A percentile compares a stretch with the other conserved stretches of the same genome.
Evolutionary conservation across 2,329 filamentous ascomycete species (phyloP).

Genomic region (Sporothrix phasma): DNA sequence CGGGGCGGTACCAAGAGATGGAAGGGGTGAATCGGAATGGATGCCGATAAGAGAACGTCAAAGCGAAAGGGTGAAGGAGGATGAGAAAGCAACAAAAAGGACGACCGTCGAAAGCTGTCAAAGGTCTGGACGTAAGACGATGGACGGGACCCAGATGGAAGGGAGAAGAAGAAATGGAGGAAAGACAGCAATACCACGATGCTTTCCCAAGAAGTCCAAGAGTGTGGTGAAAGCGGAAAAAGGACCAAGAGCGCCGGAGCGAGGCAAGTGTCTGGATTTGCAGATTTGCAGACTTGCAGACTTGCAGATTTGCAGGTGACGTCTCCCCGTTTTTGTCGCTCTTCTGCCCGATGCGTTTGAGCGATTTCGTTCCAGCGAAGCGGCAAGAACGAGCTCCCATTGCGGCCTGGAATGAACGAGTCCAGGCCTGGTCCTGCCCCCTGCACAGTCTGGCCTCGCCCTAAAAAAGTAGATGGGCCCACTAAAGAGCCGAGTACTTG

Average conservation of each 20-base stretch:
- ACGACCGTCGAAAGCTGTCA: background rate
- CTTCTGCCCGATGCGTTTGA: slow-evolving; percentile 9
- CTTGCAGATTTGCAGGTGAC: background rate
- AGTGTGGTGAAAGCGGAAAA: background rate
- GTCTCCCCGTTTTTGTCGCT: background rate
- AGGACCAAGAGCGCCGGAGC: background rate
- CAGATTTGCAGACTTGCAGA: background rate
- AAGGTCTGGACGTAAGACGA: background rate
- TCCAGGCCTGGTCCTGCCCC: background rate
- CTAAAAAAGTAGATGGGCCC: background rate
- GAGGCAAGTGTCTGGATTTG: background rate
- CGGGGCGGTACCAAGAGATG: too few species aligned
- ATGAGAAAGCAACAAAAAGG: background rate
- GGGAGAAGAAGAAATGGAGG: background rate
- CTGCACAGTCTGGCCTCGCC: background rate
- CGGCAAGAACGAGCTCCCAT: background rate
- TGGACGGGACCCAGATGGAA: background rate
- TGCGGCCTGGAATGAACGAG: background rate
- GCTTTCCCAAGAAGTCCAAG: background rate
- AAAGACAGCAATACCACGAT: background rate
- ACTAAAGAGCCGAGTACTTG: background rate
- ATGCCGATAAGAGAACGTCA: background rate
- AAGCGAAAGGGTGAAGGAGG: background rate
- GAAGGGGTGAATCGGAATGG: background rate
- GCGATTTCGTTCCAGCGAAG: slow-evolving; percentile 10